A percentile compares a stretch with the other conserved stretches of the same genome.
Conservation (phyloP, 164 flowering plant genomes). For the Platanus orientalis region DNA sequence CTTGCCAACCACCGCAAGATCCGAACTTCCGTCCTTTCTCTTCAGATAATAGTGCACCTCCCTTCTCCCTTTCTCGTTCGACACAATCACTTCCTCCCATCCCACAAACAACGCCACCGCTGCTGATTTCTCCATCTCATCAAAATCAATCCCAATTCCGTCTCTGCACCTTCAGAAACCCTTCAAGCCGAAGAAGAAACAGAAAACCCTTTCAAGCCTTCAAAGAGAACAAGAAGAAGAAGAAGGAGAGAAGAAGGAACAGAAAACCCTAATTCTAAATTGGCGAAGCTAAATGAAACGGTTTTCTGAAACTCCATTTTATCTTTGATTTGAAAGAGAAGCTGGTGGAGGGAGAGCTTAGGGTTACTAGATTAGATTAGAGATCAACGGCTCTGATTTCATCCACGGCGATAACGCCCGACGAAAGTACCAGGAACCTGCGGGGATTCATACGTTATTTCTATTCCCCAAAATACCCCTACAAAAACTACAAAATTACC, state of each 20-base stretch:
- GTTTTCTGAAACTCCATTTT: background rate
- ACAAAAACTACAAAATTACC: background rate
- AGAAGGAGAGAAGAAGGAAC: background rate
- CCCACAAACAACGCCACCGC: constrained; percentile 27
- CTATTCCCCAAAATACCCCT: constrained; percentile 1
- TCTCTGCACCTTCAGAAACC: background rate
- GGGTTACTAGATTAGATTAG: constrained; percentile 25
- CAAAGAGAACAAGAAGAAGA: background rate
- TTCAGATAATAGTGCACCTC: constrained; percentile 62
- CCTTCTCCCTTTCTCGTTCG: constrained; percentile 51
- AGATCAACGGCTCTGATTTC: constrained; percentile 40
- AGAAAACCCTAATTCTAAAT: background rate
- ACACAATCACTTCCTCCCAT: constrained; percentile 67
- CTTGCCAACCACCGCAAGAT: constrained; percentile 74
- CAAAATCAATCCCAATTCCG: background rate
- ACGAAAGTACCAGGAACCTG: constrained; percentile 27
- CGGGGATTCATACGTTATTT: constrained; percentile 13
- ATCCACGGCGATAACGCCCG: constrained; percentile 21
- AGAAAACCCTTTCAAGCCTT: background rate
- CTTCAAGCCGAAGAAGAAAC: background rate
- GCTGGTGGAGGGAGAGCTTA: constrained; percentile 4
- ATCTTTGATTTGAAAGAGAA: background rate
- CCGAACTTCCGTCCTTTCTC: constrained; percentile 40
- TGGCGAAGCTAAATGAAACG: background rate
- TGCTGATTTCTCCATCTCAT: constrained; percentile 4